These are phyloP conservation scores for Stenogyne calaminthoides DNA, from an alignment of 305 asterid species.

Conservation along the genomic window DNA sequence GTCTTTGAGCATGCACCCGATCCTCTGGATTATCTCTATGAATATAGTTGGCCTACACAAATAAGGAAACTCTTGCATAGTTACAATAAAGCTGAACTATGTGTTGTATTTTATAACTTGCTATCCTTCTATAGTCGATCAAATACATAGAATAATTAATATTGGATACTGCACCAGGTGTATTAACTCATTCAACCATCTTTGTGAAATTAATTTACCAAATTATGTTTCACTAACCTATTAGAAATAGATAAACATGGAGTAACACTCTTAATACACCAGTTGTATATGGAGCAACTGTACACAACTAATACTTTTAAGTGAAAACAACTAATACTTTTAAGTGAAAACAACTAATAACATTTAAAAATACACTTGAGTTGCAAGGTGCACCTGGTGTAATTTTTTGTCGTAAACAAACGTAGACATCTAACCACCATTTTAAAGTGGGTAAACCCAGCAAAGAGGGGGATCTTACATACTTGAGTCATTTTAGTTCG, in stretches of 20 bases:
- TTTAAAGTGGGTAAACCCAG: background rate
- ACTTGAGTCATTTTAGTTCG: background rate
- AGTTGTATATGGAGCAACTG: no score
- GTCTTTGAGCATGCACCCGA: conserved; percentile 88
- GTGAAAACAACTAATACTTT: background rate
- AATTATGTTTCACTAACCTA: background rate
- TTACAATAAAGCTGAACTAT: background rate
- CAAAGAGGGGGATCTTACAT: background rate
- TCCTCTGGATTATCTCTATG: conserved; percentile 89
- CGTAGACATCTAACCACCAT: background rate
- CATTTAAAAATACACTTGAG: background rate
- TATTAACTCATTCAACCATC: background rate
- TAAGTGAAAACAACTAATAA: background rate
- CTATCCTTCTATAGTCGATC: background rate
- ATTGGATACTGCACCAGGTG: background rate
- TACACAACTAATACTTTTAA: no score
- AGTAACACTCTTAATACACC: no score
- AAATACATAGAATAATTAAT: background rate
- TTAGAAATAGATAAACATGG: background rate
- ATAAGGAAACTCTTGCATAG: background rate
- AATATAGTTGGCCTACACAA: conserved; percentile 83
- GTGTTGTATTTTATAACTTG: background rate
- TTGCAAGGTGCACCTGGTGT: background rate
- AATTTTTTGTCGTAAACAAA: background rate
- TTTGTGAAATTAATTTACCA: background rate